These are phyloP conservation scores for Rhododendron ovatum DNA, from an alignment of 148 eudicot genomes.

Conservation along the genomic window DNA sequence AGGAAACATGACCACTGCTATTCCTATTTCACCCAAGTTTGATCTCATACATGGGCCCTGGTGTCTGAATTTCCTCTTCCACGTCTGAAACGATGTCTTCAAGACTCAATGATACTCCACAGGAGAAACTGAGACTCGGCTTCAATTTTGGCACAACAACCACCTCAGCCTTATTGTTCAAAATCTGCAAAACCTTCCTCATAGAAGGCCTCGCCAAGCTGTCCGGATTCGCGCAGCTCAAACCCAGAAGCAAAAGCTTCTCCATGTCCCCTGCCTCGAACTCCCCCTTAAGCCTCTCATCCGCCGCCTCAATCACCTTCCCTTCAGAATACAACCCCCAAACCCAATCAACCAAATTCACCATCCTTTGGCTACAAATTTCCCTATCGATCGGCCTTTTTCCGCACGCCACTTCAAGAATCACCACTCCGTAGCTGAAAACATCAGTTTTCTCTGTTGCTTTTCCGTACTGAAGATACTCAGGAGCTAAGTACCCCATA, in stretches of 20 bases:
- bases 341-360: slow-evolving; percentile 80
- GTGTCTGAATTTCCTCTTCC: slow-evolving; percentile 18
- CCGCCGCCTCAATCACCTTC: slow-evolving; percentile 49
- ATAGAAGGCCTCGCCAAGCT: slow-evolving; percentile 60
- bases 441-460: slow-evolving; percentile 84
- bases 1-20: background rate
- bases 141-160: slow-evolving; percentile 52
- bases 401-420: slow-evolving; percentile 76
- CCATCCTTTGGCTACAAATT: slow-evolving; percentile 35
- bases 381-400: slow-evolving; percentile 72
- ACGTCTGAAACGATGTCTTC: slow-evolving; percentile 59
- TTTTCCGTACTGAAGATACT: slow-evolving; percentile 72
- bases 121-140: slow-evolving; percentile 58
- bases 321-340: slow-evolving; percentile 69
- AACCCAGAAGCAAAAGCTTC: slow-evolving; percentile 59
- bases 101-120: slow-evolving; percentile 50
- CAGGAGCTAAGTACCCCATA: slow-evolving; percentile 88
- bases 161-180: slow-evolving; percentile 48
- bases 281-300: slow-evolving; percentile 45
- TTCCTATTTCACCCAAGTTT: slow-evolving; percentile 10
- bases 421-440: slow-evolving; percentile 76
- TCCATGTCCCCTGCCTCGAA: slow-evolving; percentile 45
- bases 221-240: slow-evolving; percentile 81
- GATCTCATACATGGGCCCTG: slow-evolving; percentile 30
- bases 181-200: slow-evolving; percentile 78